Percentiles rank a stretch among this genome's conserved stretches.
Conservation (phyloP, 1,139 yeast genomes). For the Pichia sp. region DNA sequence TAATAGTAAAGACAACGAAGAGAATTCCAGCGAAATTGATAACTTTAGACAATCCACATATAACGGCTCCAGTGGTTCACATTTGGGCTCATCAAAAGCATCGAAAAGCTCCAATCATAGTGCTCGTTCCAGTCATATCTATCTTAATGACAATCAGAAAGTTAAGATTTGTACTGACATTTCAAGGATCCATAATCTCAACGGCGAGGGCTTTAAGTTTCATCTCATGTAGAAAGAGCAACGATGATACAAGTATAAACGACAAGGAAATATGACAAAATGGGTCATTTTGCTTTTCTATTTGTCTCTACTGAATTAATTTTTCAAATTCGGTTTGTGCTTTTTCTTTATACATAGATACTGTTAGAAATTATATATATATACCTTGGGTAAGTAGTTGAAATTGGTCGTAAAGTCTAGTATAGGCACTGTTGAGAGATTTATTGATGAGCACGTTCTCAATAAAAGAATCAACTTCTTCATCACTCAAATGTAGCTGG, state of each 20-base stretch:
- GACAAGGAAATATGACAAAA: too few relatives aligned
- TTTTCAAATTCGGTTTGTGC: too few relatives aligned
- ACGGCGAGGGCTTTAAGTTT: conserved; percentile 26
- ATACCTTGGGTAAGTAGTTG: conserved; percentile 93
- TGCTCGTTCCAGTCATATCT: too few relatives aligned
- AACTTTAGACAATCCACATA: too few relatives aligned
- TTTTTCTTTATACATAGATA: not conserved
- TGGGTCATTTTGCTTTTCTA: too few relatives aligned
- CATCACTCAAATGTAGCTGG: conserved; percentile 65
- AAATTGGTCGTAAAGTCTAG: conserved; percentile 88
- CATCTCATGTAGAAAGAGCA: too few relatives aligned
- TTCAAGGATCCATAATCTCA: conserved; percentile 35
- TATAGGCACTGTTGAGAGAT: conserved; percentile 83
- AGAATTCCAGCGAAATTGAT: not conserved
- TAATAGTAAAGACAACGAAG: not conserved
- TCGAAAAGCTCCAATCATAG: too few relatives aligned
- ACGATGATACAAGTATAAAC: too few relatives aligned
- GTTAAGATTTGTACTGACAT: conserved; percentile 36
- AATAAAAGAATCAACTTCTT: conserved; percentile 69
- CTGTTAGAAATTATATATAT: conserved; percentile 34
- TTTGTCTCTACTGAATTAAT: too few relatives aligned
- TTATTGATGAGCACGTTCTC: conserved; percentile 67
- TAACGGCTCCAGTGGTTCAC: too few relatives aligned
- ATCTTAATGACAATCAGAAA: conserved; percentile 16
- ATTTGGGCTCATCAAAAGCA: too few relatives aligned